Base-by-base conservation (phyloP, 2,329 filamentous ascomycete species). In the Neopestalotiopsis rosae region DNA sequence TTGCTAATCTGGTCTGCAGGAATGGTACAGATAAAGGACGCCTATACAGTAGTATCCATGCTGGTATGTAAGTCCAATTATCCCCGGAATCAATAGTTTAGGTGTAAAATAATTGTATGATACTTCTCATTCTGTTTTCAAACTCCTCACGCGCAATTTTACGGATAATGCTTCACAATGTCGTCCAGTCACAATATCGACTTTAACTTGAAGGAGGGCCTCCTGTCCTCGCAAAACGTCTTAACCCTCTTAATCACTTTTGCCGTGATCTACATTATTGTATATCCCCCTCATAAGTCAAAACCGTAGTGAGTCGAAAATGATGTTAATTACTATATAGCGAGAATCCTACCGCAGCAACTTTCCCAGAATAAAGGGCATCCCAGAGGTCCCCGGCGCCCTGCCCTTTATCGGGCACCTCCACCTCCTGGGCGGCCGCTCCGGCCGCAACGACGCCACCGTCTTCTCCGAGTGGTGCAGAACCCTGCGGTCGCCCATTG, bases 381-480 rank as follows among this genome's bases (percentile, higher is more conserved):
- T 73, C 34, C 69, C 70, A 7, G 67, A 71, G 49, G 72, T 69
- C 10, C 71, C 72, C 38, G 66, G 58, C 32, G 65, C 65, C 6
- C 62, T 73, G 13, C 72, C 71, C 30, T 72, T 74, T 56, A 59
- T 74, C 13, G 72, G 73, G 2, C 68, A 75, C 49, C 66, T 74
- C 5, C 65, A 71, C 7, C 57, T 69, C 0, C 70, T 75, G 12
- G 73, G 73, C 4, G 72, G 73, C 2, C 65, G 73, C 28, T 67
- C 68, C 13, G 70, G 70, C 2, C 57, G 72, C 38, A 73, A 74
- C 58, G 73, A 75, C 45, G 58, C 42, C 28, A 73, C 70, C 5
- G 69, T 75, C 13, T 75, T 71, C 57, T 67, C 69, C 2, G 49
- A 69, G 56, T 74, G 73, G 73, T 67, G 67, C 40, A 58, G 64